Conservation (phyloP, 2,329 filamentous ascomycete genomes). For the Metarhizium robertsii region DNA sequence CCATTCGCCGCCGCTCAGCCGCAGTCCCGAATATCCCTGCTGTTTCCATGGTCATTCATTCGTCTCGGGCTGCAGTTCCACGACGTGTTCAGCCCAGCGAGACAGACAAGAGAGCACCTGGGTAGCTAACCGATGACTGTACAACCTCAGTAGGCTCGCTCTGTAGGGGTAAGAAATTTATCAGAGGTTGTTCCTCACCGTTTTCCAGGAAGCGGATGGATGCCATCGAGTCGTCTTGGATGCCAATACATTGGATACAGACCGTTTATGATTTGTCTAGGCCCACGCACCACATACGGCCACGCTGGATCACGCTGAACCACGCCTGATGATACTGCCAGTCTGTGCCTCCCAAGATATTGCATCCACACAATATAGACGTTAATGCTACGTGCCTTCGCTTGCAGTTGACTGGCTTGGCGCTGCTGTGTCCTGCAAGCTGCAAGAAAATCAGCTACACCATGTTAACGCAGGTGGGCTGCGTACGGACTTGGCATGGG, state of each 20-base stretch:
- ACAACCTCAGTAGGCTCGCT: too few relatives aligned
- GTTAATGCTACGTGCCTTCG: background rate
- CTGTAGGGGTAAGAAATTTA: background rate
- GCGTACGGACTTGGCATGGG: background rate
- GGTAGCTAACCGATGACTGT: too few relatives aligned
- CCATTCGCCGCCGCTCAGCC: slow-evolving; percentile 2
- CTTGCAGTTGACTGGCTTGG: background rate
- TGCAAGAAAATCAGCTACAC: background rate
- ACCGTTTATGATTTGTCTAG: background rate
- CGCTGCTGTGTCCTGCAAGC: background rate
- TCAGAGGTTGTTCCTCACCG: background rate
- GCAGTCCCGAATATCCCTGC: slow-evolving; percentile 1
- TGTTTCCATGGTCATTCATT: background rate
- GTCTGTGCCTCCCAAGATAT: background rate
- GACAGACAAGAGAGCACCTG: too few relatives aligned
- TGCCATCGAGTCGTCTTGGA: background rate
- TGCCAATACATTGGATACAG: background rate
- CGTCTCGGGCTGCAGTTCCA: background rate
- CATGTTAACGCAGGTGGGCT: background rate
- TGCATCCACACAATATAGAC: background rate
- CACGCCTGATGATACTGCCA: background rate
- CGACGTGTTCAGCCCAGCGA: background rate
- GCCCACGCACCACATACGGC: background rate
- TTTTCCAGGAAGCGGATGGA: background rate
- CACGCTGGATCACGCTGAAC: background rate